Evolutionary conservation across 495 filamentous ascomycete genomes (phyloP), one percentile per base, ranked within the genome.

Genomic region (Massariosphaeria phaeospora): DNA sequence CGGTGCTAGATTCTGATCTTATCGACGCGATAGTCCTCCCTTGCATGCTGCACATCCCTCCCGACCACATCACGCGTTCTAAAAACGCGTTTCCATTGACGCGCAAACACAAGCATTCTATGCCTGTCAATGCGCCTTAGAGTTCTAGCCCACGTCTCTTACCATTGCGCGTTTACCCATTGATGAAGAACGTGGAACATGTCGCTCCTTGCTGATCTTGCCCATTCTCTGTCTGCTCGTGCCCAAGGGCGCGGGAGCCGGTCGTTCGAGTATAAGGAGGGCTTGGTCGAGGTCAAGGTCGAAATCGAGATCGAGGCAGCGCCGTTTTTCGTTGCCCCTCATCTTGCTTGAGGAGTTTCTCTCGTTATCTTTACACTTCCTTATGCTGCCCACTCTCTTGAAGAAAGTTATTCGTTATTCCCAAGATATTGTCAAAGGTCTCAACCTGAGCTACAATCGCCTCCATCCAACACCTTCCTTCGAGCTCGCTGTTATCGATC

Each of bases 401-500:
- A 47, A 52, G 36, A 52, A 40, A 29, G 33, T 48, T 29, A 17
- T 60, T 43, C 40, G 40, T 18, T 52, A 45, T 11, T 55, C 48
- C 27, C 48, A 34, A 17, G 12, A 53, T 35, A 18, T 54, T 30
- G 23, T 62, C 26, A 34, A 38, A 20, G 21, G 33, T 2, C 20
- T 38, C 5, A 34, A 54, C 20, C 31, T 21, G 1, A 36, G 11
- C 4, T 42, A 30, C 29, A 15, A 1, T 26, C 49, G 33, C 33
- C 29, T 38, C 15, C 36, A 2, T 24, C 21, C 35, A 25, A n/a
- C n/a, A 15, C 26, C 52, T 33, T 46, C 55, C 25, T 18, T 55
- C 44, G 52, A 61, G 27, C 27, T 55, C 31, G 35, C 21, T 6
- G 12, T 30, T 33, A 11, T 55, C 24, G 39, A 47, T 13, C 23